Base-by-base conservation (phyloP, 2,329 filamentous ascomycete species). In the Seiridium cupressi region DNA sequence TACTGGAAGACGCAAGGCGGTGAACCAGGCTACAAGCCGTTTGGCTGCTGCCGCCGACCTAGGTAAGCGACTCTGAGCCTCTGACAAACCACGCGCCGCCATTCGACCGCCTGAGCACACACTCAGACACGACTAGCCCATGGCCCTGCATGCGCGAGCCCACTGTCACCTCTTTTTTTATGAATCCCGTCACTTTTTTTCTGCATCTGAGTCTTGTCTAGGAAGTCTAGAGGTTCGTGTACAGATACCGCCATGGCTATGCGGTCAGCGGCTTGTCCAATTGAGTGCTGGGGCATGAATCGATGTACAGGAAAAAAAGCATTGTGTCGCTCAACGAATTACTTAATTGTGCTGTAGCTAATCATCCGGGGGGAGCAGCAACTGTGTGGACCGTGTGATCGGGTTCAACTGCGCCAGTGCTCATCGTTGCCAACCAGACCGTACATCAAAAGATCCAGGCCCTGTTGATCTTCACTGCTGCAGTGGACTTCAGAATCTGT, bases 11-110 rank as follows among this genome's bases (percentile, higher is more conserved):
- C 63, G 64, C 66, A 69, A 72, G 70, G 72, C 72, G 72, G 72
- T 73, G 71, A 73, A 66, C 66, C 18, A 71, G 71, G 71, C 68
- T 71, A 68, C 61, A 65, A 73, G 71, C 70, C 71, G 72, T 73
- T 73, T 73, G 72, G 72, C 66, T 69, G 49, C 34, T 53, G 49
- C 49, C 13, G 10, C 49, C 49, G 49, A 63, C 55, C 55, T 65
- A 61, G 65, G 64, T 68, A 68, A 67, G 63, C 62, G 63, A 53
- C 49, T 18, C 35, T 53, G 49, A 53, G 49, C 65, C 65, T 66
- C 66, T 64, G 66, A 67, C 64, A 68, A 69, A 66, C 65, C 64
- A 65, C 54, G 62, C 59, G 34, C 48, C 61, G 61, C 51, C 61
- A 65, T 64, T 65, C 60, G 63, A 66, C 59, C 58, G 57, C 58